These are phyloP conservation scores for Yamadazyma endophytica DNA, from an alignment of 805 yeast genomes.

Conservation along the genomic window DNA sequence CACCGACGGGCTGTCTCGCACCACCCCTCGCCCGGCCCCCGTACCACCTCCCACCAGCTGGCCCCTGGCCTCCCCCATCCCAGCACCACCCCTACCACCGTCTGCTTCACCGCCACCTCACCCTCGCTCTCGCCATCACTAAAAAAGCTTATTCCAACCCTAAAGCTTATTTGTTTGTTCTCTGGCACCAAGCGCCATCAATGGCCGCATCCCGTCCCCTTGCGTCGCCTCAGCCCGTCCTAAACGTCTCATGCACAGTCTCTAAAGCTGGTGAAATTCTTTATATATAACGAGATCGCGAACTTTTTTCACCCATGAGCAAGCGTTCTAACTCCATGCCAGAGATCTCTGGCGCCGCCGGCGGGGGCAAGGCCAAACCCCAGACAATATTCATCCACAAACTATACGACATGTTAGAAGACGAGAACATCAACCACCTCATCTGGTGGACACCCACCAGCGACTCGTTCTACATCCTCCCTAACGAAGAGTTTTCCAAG, in stretches of 20 bases:
- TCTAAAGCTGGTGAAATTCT: too few relatives aligned
- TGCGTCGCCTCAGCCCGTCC: too few relatives aligned
- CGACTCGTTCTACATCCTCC: constrained; percentile 74
- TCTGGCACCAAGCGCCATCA: too few relatives aligned
- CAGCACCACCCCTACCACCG: background rate
- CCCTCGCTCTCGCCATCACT: too few relatives aligned
- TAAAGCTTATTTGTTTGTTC: too few relatives aligned
- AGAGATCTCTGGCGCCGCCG: constrained; percentile 6
- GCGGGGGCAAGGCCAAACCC: constrained; percentile 17
- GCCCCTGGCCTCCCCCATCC: background rate
- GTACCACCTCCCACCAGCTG: background rate
- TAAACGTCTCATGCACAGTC: too few relatives aligned
- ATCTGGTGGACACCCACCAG: constrained; percentile 80
- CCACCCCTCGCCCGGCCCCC: background rate
- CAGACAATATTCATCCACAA: constrained; percentile 74
- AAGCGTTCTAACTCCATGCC: constrained; percentile 12
- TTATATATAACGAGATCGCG: too few relatives aligned
- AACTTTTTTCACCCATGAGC: too few relatives aligned
- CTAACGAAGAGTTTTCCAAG: constrained; percentile 82
- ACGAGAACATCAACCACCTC: constrained; percentile 61
- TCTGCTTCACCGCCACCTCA: background rate
- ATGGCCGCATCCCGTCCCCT: too few relatives aligned
- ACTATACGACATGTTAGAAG: constrained; percentile 87
- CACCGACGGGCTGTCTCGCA: background rate
- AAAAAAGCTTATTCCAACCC: too few relatives aligned